Conservation (phyloP, 768 basidiomycete genomes). For the Leccinum rimulosum region DNA sequence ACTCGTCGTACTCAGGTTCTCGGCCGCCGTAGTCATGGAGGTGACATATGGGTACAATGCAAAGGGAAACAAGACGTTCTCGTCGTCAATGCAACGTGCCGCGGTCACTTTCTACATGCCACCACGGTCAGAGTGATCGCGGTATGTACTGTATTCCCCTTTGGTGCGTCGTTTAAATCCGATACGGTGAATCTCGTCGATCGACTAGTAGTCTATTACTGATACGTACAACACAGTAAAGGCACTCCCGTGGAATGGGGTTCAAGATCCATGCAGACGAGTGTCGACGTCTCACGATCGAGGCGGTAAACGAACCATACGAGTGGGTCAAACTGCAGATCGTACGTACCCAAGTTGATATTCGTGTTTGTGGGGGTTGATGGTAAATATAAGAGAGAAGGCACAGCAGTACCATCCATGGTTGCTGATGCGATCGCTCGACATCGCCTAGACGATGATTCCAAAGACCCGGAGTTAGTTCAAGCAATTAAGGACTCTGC, state of each 20-base stretch:
- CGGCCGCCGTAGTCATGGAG: not conserved
- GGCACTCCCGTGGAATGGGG: not conserved
- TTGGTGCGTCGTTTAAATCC: slow-evolving; percentile 7
- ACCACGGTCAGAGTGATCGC: slow-evolving; percentile 1
- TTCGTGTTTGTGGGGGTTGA: not conserved
- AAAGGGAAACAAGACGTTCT: not conserved
- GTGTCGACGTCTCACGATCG: not conserved
- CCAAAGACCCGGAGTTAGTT: not conserved
- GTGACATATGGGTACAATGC: not conserved
- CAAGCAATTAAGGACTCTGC: not conserved
- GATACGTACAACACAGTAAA: not conserved
- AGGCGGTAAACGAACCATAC: not conserved
- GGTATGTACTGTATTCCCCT: slow-evolving; percentile 12
- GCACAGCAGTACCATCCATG: not conserved
- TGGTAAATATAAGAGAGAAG: not conserved
- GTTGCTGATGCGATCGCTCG: slow-evolving; percentile 7
- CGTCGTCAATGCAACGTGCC: slow-evolving; percentile 9
- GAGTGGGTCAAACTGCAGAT: not conserved
- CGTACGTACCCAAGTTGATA: not conserved
- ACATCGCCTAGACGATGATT: not conserved
- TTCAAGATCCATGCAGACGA: not conserved
- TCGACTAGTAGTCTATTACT: not conserved
- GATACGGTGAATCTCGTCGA: not conserved
- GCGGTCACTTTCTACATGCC: not conserved
- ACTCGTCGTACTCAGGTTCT: not conserved